Conservation (phyloP, 176 grass and related monocot species). For the Oryza meyeriana region DNA sequence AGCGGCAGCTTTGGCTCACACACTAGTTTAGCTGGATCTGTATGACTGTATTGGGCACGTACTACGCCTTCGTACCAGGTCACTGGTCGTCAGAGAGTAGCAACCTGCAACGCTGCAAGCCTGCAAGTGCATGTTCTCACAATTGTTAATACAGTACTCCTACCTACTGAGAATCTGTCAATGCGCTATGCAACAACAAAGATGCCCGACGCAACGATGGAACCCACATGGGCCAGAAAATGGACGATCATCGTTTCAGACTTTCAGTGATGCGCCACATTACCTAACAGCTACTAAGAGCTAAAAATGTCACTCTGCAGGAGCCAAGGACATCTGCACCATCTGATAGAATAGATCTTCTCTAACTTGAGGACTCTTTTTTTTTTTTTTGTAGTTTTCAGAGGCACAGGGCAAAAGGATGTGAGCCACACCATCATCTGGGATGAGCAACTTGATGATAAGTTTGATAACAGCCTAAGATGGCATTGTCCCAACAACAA, state of each 20-base stretch:
- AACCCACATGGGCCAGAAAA: not conserved
- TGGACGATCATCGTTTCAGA: not conserved
- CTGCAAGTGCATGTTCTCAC: not conserved
- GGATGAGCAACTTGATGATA: not conserved
- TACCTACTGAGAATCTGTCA: not conserved
- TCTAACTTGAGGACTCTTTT: no score
- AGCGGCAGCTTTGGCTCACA: not conserved
- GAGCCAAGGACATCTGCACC: not conserved
- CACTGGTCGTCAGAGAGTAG: not conserved
- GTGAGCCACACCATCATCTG: not conserved
- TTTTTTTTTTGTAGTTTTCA: not conserved
- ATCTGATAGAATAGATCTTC: no score
- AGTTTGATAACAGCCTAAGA: not conserved
- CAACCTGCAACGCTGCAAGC: no score
- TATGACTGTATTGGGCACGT: not conserved
- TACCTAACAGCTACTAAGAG: not conserved
- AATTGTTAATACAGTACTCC: not conserved
- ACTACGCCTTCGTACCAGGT: not conserved
- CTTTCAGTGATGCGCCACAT: not conserved
- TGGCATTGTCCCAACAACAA: constrained; percentile 23
- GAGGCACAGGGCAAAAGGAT: not conserved
- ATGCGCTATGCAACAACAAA: not conserved
- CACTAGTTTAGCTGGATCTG: not conserved
- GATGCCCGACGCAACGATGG: not conserved
- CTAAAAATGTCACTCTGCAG: not conserved